Evolutionary conservation across 2,329 filamentous ascomycete genomes (phyloP).

Genomic region (Aspergillus spinulosporus): DNA sequence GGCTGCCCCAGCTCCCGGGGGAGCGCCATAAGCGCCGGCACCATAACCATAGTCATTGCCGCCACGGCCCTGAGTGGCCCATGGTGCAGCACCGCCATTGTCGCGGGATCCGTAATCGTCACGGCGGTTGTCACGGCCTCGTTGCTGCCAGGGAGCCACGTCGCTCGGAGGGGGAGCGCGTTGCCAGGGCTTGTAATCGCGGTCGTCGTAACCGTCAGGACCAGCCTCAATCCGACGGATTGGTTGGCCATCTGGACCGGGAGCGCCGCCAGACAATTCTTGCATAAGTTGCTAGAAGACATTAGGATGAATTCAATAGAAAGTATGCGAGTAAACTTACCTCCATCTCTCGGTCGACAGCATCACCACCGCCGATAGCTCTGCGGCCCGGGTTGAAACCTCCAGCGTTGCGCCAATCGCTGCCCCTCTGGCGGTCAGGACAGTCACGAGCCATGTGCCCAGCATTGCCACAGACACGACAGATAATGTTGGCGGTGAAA

Average conservation of each 20-base stretch:
- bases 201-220: conserved; percentile 55
- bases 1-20: conserved; percentile 52
- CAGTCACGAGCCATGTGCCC: conserved; percentile 98
- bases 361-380: conserved; percentile 75
- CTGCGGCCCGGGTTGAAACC: conserved; percentile 51
- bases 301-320: conserved; percentile 1
- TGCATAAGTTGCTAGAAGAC: conserved; percentile 82
- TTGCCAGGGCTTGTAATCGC: conserved; percentile 80
- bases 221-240: conserved; percentile 85
- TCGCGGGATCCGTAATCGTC: conserved; percentile 49
- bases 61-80: conserved; percentile 40
- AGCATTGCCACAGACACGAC: conserved; percentile 94
- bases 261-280: conserved; percentile 78
- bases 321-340: conserved; percentile 53
- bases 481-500: conserved; percentile 99
- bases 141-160: conserved; percentile 74
- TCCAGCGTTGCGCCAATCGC: conserved; percentile 83
- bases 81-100: conserved; percentile 37
- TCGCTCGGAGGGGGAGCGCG: conserved; percentile 73
- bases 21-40: conserved; percentile 39
- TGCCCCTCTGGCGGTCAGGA: conserved; percentile 86
- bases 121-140: conserved; percentile 57
- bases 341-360: conserved; percentile 92
- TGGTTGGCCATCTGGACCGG: conserved; percentile 58
- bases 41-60: conserved; percentile 47